Conservation (phyloP, 768 basidiomycete species). For the Floccularia luteovirens region DNA sequence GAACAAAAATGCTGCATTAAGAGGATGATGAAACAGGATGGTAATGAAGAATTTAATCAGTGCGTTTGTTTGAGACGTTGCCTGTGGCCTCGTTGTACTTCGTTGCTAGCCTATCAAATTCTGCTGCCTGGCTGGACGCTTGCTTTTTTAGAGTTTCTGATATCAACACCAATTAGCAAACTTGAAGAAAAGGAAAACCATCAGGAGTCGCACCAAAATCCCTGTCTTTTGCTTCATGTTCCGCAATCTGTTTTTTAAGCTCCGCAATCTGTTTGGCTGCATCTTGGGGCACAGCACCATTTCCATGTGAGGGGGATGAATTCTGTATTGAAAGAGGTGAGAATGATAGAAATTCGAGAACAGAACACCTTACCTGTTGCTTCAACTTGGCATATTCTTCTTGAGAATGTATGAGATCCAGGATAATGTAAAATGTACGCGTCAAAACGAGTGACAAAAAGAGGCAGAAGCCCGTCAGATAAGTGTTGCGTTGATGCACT, state of each 20-base stretch:
- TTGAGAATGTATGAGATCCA: conserved; percentile 86
- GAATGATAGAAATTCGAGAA: not conserved
- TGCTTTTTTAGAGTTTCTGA: conserved; percentile 79
- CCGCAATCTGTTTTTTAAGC: conserved; percentile 61
- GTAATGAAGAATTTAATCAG: conserved; percentile 33
- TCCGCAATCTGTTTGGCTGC: conserved; percentile 51
- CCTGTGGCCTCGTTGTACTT: conserved; percentile 71
- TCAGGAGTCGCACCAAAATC: conserved; percentile 50
- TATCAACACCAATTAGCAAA: not conserved
- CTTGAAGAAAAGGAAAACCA: not conserved
- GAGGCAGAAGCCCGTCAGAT: conserved; percentile 88
- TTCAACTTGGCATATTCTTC: conserved; percentile 84
- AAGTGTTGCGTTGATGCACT: conserved; percentile 88
- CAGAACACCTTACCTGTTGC: conserved; percentile 30
- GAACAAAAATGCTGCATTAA: not conserved
- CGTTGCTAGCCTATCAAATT: conserved; percentile 79
- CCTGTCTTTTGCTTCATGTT: conserved; percentile 45
- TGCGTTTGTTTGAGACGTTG: conserved; percentile 47
- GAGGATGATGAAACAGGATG: no score
- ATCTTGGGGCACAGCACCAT: conserved; percentile 22
- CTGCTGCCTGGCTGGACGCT: conserved; percentile 65
- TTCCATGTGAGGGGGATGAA: conserved; percentile 9
- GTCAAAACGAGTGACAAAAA: conserved; percentile 95
- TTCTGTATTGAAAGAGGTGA: conserved; percentile 5
- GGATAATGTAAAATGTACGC: conserved; percentile 85